Base-by-base conservation (phyloP, 352 stramenopile species). In the Achlya hypogyna region DNA sequence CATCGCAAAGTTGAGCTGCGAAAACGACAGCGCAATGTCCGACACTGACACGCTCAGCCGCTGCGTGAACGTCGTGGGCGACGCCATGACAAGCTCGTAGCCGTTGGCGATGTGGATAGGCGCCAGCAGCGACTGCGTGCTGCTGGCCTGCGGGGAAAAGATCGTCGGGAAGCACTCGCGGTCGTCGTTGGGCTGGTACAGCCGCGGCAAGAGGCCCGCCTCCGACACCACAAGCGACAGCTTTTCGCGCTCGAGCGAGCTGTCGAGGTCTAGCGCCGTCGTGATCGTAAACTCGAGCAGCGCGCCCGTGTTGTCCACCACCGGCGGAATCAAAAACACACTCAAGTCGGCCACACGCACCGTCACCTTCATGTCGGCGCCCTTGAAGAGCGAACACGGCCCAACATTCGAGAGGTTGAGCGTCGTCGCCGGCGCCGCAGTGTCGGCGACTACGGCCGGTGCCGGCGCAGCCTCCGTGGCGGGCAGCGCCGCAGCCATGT, bases 1-100 rank as follows among this genome's bases (percentile, higher is more conserved):
- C 16, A 90, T 51, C 18, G 82, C 84, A 51, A 90, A 76, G 52
- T 79, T 88, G 43, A 88, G 65, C 54, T 90, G 79, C 18, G 82
- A 90, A 10, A 82, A 85, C 71, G 76, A 77, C 34, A 90, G 59
- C 43, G 81, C 66, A 52, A 88, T 72, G 62, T 90, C 80, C 16
- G 82, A 80, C 62, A 88, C 77, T 28, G 86, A 73, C 62, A 90
- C 74, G 60, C 73, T 68, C 40, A 90, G 69, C 23, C 70, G 77
- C 43, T 88, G 74, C n/a, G 43, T 47, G 32, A 59, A 67, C 10
- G 63, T 81, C 74, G 51, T 75, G 82, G 67, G 76, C 56, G 49
- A 74, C 63, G 8, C 53, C 59, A 38, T 83, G 53, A 8, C 70
- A 68, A 8, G 62, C 14, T 87, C 78, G 74, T 87, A 74, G 25